These are phyloP conservation scores for Bertia moriformis DNA, from an alignment of 2,329 filamentous ascomycete species.

Conservation along the genomic window DNA sequence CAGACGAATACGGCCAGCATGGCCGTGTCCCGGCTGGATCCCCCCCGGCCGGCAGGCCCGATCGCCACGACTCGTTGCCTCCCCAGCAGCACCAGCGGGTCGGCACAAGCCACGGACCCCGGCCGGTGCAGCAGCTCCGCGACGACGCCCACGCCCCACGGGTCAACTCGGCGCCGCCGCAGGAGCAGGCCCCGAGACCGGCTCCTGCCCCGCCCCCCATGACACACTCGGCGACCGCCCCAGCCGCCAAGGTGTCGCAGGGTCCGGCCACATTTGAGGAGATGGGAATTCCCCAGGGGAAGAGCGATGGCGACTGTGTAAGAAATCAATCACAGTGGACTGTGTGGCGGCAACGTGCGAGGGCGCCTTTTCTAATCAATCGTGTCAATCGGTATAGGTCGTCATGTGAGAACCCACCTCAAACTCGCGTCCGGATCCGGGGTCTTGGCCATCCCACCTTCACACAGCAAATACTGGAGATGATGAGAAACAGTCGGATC, in stretches of 20 bases:
- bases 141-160: not conserved
- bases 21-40: too few species aligned
- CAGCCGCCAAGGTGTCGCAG: constrained; percentile 29
- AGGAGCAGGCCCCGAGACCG: too few species aligned
- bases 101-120: not conserved
- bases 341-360: not conserved
- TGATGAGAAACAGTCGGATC: too few species aligned
- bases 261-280: constrained; percentile 94
- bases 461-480: too few species aligned
- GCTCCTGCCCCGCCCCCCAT: constrained; percentile 13
- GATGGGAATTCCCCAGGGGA: constrained; percentile 82
- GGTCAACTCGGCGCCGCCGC: not conserved
- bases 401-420: constrained; percentile 1
- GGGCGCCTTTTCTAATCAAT: constrained; percentile 1
- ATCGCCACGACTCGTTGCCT: not conserved
- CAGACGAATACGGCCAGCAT: too few species aligned
- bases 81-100: not conserved
- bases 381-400: not conserved
- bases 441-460: too few species aligned
- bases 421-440: too few species aligned
- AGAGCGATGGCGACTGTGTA: constrained; percentile 85
- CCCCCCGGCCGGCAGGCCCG: too few species aligned
- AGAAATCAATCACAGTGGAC: too few species aligned
- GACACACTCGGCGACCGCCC: constrained; percentile 18
- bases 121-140: too few species aligned